phyloP scores from a whole-genome alignment of 2,329 filamentous ascomycete genomes.

The Xylariaceae sp. region DNA sequence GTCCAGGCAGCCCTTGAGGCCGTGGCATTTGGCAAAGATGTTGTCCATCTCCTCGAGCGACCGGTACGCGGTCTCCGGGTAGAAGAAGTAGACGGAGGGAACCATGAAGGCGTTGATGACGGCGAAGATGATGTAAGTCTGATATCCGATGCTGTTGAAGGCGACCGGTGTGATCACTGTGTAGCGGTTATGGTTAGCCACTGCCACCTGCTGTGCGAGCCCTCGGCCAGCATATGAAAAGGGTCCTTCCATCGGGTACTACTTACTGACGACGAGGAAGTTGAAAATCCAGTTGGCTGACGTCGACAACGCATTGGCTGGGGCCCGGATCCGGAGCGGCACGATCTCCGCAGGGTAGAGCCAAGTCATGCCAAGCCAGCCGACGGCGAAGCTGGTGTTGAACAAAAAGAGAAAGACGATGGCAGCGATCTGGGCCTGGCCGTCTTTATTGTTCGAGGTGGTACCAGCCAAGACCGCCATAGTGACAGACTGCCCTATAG shows the following conservation, averaged over 20 bases:
- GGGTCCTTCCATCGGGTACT: background rate
- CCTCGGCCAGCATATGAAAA: background rate
- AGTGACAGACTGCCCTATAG: constrained; percentile 52
- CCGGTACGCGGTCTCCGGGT: constrained; percentile 57
- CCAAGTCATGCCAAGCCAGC: constrained; percentile 51
- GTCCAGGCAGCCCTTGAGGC: constrained; percentile 30
- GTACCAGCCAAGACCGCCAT: constrained; percentile 56
- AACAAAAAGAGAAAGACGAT: constrained; percentile 41
- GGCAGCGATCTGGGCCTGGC: constrained; percentile 21
- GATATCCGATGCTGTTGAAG: constrained; percentile 48
- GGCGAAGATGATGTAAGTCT: constrained; percentile 60
- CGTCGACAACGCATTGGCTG: constrained; percentile 47
- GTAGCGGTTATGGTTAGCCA: background rate
- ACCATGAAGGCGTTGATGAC: constrained; percentile 56
- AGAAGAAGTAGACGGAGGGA: constrained; percentile 52
- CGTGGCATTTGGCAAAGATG: constrained; percentile 52
- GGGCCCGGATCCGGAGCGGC: constrained; percentile 42
- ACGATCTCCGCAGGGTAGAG: constrained; percentile 52
- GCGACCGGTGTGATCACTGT: constrained; percentile 50
- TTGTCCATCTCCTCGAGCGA: constrained; percentile 60
- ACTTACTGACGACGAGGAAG: constrained; percentile 48
- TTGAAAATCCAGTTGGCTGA: constrained; percentile 55
- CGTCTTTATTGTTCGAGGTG: constrained; percentile 22
- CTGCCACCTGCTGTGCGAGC: too few relatives aligned
- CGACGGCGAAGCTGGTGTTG: constrained; percentile 45